These are phyloP conservation scores for Cryphonectria parasitica DNA, from an alignment of 2,329 filamentous ascomycete species.

Conservation along the genomic window DNA sequence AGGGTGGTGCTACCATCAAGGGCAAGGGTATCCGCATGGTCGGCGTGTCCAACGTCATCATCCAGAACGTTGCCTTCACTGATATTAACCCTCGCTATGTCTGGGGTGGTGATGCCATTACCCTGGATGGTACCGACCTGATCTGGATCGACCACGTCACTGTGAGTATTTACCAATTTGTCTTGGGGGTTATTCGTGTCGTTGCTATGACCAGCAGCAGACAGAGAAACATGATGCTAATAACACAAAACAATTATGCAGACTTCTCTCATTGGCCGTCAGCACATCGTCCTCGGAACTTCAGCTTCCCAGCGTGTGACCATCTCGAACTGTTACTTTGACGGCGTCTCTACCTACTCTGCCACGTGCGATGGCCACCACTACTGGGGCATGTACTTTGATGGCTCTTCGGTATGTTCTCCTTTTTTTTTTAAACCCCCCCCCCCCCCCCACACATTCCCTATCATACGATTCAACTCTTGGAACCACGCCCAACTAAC, in stretches of 20 bases:
- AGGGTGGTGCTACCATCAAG: conserved; percentile 56
- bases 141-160: conserved; percentile 29
- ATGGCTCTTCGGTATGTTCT: conserved; percentile 44
- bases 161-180: neutral
- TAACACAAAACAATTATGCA: conserved; percentile 43
- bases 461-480: neutral
- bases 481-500: too few species aligned
- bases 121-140: conserved; percentile 45
- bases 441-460: neutral
- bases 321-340: conserved; percentile 63
- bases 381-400: conserved; percentile 64
- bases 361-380: conserved; percentile 62
- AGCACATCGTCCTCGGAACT: conserved; percentile 45
- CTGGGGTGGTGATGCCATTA: conserved; percentile 64
- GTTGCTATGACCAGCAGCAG: neutral
- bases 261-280: conserved; percentile 61
- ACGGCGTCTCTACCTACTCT: conserved; percentile 59
- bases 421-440: too few species aligned
- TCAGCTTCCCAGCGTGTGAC: conserved; percentile 52
- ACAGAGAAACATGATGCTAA: neutral
- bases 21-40: conserved; percentile 59
- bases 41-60: conserved; percentile 59
- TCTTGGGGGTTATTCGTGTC: too few species aligned
- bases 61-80: conserved; percentile 62
- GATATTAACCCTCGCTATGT: conserved; percentile 61